phyloP scores from a whole-genome alignment of 345 rosid genomes.

The Anastatica hierochuntica region DNA sequence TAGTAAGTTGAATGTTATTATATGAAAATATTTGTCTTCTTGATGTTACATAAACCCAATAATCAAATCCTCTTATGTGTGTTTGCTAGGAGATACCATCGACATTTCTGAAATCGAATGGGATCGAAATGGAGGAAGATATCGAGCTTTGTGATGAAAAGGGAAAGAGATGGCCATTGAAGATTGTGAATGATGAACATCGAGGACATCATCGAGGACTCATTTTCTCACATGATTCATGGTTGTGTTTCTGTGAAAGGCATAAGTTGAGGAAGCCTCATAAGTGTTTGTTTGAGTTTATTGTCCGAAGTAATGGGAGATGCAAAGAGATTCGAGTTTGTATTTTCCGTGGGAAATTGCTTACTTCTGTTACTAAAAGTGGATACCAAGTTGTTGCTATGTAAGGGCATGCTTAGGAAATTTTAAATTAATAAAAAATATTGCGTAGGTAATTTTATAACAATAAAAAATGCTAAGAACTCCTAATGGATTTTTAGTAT shows the following conservation, averaged over 20 bases:
- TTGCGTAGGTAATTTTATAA: too few relatives aligned
- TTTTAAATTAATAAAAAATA: too few relatives aligned
- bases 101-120: constrained; percentile 12
- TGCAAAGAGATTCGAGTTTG: constrained; percentile 16
- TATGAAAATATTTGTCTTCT: background rate
- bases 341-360: background rate
- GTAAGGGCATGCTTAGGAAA: too few relatives aligned
- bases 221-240: background rate
- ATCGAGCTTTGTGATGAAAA: constrained; percentile 18
- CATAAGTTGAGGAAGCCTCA: background rate
- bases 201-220: background rate
- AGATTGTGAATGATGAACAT: background rate
- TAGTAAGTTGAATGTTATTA: background rate
- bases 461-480: too few relatives aligned
- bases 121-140: constrained; percentile 13
- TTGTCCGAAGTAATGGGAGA: constrained; percentile 12
- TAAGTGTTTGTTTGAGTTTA: constrained; percentile 20
- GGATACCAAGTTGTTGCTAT: constrained; percentile 8
- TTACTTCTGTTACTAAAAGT: background rate
- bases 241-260: constrained; percentile 5
- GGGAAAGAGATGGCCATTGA: constrained; percentile 21
- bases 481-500: too few relatives aligned
- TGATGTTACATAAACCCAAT: background rate
- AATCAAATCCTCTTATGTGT: background rate
- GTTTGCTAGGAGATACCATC: constrained; percentile 22